A percentile compares a stretch with the other conserved stretches of the same genome.
These are phyloP conservation scores for Corymbia citriodora DNA, from an alignment of 441 rosid species.

Conservation along the genomic window DNA sequence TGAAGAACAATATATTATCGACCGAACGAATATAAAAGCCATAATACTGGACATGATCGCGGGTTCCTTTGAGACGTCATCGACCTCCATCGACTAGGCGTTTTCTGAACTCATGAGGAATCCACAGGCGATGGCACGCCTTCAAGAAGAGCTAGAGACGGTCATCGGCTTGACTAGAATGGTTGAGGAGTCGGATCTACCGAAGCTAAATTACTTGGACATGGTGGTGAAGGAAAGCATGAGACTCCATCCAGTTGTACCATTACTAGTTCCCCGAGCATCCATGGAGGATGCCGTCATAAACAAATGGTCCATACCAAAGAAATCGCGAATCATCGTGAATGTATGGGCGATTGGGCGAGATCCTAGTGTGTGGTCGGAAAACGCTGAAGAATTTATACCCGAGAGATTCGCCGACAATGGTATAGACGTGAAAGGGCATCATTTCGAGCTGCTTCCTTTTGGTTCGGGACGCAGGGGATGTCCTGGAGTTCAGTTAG, in stretches of 20 bases:
- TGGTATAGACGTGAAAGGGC: not conserved
- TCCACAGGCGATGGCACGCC: not conserved
- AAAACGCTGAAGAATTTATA: not conserved
- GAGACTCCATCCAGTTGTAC: not conserved
- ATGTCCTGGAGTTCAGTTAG: not conserved
- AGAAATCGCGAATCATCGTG: not conserved
- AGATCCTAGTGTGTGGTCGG: not conserved
- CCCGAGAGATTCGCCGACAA: not conserved
- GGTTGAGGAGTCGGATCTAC: not conserved
- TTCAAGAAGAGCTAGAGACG: not conserved
- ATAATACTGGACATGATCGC: conserved; percentile 19
- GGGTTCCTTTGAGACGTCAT: not conserved
- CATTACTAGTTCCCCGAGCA: not conserved
- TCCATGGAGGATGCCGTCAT: not conserved
- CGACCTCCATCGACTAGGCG: not conserved
- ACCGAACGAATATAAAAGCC: conserved; percentile 19
- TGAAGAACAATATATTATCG: not conserved
- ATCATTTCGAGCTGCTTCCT: not conserved
- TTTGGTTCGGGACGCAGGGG: not conserved
- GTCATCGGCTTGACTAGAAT: not conserved
- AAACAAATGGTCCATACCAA: not conserved
- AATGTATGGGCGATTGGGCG: not conserved
- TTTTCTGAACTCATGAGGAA: not conserved
- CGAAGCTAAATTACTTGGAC: not conserved
- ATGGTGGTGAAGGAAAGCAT: conserved; percentile 1